Percentiles rank a stretch among this genome's conserved stretches.
phyloP scores from a whole-genome alignment of 116 monocot species.

The Dioscorea cayenensis region DNA sequence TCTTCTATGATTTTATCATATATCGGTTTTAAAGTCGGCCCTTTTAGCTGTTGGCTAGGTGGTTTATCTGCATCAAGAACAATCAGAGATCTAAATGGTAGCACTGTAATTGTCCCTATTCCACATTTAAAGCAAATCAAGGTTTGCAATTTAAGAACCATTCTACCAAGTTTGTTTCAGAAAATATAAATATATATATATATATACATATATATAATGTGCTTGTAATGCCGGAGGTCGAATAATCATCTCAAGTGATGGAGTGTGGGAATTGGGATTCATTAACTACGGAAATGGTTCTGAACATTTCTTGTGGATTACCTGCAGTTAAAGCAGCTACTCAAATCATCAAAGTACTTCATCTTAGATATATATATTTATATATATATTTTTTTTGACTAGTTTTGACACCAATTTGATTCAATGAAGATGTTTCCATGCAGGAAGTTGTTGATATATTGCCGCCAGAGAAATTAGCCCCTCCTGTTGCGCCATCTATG shows the following conservation, averaged over 20 bases:
- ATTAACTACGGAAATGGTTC: conserved; percentile 51
- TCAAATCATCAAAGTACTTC: conserved; percentile 74
- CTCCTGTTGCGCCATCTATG: no score
- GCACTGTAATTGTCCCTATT: conserved; percentile 62
- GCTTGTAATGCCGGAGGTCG: conserved; percentile 72
- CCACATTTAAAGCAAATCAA: conserved; percentile 66
- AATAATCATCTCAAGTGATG: no score
- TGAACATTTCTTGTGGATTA: conserved; percentile 66
- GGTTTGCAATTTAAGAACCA: conserved; percentile 10
- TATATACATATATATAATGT: no score
- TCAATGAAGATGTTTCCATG: conserved; percentile 6
- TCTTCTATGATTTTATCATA: not conserved
- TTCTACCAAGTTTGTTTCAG: not conserved
- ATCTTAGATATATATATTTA: not conserved
- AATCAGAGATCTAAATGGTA: conserved; percentile 57
- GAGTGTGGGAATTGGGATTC: conserved; percentile 99
- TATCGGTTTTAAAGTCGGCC: conserved; percentile 40
- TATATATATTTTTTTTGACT: not conserved
- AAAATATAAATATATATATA: no score
- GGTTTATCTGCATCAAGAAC: conserved; percentile 65
- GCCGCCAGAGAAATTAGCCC: no score
- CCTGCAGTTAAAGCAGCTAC: conserved; percentile 61
- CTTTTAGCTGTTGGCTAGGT: conserved; percentile 66
- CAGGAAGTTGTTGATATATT: conserved; percentile 86
- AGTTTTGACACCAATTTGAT: not conserved